Percentiles rank a stretch among this genome's conserved stretches.
Conservation (phyloP, 768 basidiomycete species). For the Auricularia sp. region DNA sequence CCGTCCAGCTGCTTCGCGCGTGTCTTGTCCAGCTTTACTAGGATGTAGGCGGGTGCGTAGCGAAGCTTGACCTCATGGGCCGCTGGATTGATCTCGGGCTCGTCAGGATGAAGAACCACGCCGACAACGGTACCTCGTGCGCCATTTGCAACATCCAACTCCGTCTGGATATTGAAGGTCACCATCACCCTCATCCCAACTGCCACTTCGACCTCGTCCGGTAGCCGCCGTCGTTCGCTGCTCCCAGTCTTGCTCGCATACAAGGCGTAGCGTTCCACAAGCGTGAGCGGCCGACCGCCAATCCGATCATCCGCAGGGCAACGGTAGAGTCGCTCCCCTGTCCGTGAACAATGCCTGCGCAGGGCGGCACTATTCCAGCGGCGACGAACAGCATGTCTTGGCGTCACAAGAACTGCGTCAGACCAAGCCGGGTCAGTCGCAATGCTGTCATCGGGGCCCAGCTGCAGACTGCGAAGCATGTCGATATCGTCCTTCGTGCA, state of each 20-base stretch:
- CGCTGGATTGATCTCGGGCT: constrained; percentile 8
- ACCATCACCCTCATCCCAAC: constrained; percentile 32
- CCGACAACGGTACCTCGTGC: constrained; percentile 23
- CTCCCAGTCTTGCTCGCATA: too few species aligned
- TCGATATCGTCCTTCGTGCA: constrained; percentile 17
- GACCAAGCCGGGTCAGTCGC: constrained; percentile 19
- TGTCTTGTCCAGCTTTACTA: constrained; percentile 10
- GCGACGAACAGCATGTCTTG: constrained; percentile 24
- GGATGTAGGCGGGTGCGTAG: constrained; percentile 20
- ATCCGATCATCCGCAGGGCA: constrained; percentile 22
- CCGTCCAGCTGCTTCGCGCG: constrained; percentile 2
- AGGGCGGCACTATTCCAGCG: constrained; percentile 27
- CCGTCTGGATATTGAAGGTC: constrained; percentile 25
- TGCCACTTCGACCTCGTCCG: constrained; percentile 18
- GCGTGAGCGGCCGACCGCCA: constrained; percentile 2
- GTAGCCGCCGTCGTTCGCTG: too few species aligned
- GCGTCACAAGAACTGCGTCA: constrained; percentile 25
- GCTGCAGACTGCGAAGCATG: constrained; percentile 17
- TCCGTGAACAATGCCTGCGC: constrained; percentile 16
- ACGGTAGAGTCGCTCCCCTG: constrained; percentile 16
- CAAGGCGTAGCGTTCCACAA: not conserved
- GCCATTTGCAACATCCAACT: constrained; percentile 31
- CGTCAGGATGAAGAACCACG: constrained; percentile 24
- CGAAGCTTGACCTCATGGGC: constrained; percentile 13
- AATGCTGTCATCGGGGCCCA: constrained; percentile 17